Base-by-base conservation (phyloP, 2,329 filamentous ascomycete genomes). In the Ustilaginoidea virens region DNA sequence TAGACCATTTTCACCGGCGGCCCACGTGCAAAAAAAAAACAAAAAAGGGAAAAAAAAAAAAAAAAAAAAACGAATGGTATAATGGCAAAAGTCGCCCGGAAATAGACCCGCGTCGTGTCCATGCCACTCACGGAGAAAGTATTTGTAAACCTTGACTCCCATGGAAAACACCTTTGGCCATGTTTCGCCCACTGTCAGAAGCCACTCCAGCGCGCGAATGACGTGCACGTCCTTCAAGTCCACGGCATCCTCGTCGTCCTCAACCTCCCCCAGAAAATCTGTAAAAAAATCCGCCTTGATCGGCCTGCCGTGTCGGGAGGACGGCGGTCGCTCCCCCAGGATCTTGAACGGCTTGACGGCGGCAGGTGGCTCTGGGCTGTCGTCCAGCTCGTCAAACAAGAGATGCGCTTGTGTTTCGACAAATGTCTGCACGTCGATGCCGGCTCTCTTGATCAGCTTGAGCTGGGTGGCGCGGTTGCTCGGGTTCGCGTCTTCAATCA, bases 171-270 rank as follows among this genome's bases (percentile, higher is more conserved):
- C 74, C 33, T 76, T 63, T 11, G 66, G 60, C 75, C 78, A 86
- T 31, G 80, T 66, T 9, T 69, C 76, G 28, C 79, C 70, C 7
- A 87, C 67, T 32, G 81, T 65, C 33, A 81, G 58, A 48, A 87
- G 75, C 86, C 87, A 96, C 45, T 92, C 80, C 34, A 94, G 56
- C 21, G 80, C 74, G 32, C 78, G 69, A 25, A 94, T 82, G 29
- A 93, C 63, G 19, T 65, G 52, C 40, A 77, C 70, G 36, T 87
- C 76, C 34, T 78, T 69, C 24, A 63, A 53, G 6, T 72, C 63
- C 7, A 74, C 56, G 7, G 42, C 44, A 31, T 58, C 60, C 7
- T 58, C 55, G 53, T 72, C 61, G 2, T 72, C 69, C 4, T 75
- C 74, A n/a, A n/a, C n/a, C n/a, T n/a, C n/a, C n/a, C n/a, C n/a